A percentile compares a stretch with the other conserved stretches of the same genome.
Evolutionary conservation across 75 land plant species (phyloP).

Genomic region (Sequoia sempervirens): DNA sequence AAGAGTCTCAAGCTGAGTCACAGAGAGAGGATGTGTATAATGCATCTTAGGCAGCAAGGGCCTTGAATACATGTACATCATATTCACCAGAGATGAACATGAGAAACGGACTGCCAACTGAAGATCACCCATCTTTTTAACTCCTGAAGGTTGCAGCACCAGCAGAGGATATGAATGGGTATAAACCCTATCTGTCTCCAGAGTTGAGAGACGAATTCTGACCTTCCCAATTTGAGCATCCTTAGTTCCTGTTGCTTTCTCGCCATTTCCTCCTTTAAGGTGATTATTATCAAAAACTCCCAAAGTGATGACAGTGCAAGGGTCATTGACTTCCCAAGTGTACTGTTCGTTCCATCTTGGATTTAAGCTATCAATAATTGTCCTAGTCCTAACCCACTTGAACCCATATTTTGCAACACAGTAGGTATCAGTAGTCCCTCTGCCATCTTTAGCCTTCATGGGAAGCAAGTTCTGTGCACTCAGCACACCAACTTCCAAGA

Average conservation of each 20-base stretch:
- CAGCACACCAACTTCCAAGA: constrained; percentile 20
- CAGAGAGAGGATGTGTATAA: constrained; percentile 48
- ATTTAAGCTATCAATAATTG: constrained; percentile 16
- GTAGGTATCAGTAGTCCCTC: constrained; percentile 33
- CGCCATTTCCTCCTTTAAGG: constrained; percentile 7
- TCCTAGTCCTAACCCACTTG: constrained; percentile 25
- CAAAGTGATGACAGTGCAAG: constrained; percentile 39
- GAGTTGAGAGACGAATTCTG: constrained; percentile 68
- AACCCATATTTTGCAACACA: constrained; percentile 29
- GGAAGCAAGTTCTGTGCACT: constrained; percentile 19
- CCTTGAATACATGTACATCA: constrained; percentile 49
- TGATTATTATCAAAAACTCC: constrained; percentile 29
- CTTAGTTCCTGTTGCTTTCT: constrained; percentile 12
- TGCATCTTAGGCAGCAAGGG: constrained; percentile 82
- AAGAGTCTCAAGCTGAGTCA: constrained; percentile 56
- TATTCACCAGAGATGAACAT: constrained; percentile 45
- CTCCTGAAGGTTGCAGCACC: constrained; percentile 60
- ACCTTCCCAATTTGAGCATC: constrained; percentile 67
- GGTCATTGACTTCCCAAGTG: constrained; percentile 26
- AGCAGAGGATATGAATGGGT: constrained; percentile 71
- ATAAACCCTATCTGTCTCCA: constrained; percentile 70
- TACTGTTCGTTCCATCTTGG: constrained; percentile 31
- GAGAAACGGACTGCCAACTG: constrained; percentile 71
- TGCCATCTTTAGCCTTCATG: constrained; percentile 23
- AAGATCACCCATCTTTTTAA: constrained; percentile 78